phyloP scores from a whole-genome alignment of 768 basidiomycete genomes.

The Leccinum incarnatum region DNA sequence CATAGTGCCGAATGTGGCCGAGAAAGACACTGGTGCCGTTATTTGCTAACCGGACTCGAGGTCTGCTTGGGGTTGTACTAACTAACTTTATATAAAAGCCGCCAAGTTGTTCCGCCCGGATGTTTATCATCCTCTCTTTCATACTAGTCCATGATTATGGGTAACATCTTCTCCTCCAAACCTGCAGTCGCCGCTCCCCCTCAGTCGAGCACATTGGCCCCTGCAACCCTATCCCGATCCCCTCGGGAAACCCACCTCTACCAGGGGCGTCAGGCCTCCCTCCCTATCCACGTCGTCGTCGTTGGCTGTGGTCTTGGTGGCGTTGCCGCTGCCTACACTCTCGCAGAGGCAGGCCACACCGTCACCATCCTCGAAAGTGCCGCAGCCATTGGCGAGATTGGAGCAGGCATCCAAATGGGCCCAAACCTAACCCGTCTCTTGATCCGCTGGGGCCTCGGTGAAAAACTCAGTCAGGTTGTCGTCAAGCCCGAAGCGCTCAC shows the following conservation, averaged over 20 bases:
- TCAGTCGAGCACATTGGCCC: background rate
- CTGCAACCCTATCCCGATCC: background rate
- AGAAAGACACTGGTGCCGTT: background rate
- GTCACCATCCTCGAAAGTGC: slow-evolving; percentile 49
- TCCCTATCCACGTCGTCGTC: slow-evolving; percentile 38
- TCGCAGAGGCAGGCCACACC: slow-evolving; percentile 46
- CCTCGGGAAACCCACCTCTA: slow-evolving; percentile 7
- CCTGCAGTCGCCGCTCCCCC: background rate
- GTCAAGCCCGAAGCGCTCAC: slow-evolving; percentile 40
- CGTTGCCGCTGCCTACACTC: slow-evolving; percentile 42
- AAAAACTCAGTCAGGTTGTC: slow-evolving; percentile 36
- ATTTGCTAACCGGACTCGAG: background rate
- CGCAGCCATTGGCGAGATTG: slow-evolving; percentile 39
- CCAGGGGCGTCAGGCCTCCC: slow-evolving; percentile 21
- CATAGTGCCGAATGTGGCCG: background rate
- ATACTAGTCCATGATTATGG: background rate
- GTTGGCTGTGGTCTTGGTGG: slow-evolving; percentile 54
- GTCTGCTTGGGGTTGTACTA: background rate
- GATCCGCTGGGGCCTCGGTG: slow-evolving; percentile 48
- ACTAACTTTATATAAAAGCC: too few relatives aligned
- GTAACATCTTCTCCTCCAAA: background rate
- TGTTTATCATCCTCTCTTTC: background rate
- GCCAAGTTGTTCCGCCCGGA: background rate
- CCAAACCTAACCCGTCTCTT: slow-evolving; percentile 46
- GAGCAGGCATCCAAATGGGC: slow-evolving; percentile 50